Evolutionary conservation across 1,284 basidiomycete genomes (phyloP), one percentile per base, ranked within the genome.

Genomic region (Ustilago crameri): DNA sequence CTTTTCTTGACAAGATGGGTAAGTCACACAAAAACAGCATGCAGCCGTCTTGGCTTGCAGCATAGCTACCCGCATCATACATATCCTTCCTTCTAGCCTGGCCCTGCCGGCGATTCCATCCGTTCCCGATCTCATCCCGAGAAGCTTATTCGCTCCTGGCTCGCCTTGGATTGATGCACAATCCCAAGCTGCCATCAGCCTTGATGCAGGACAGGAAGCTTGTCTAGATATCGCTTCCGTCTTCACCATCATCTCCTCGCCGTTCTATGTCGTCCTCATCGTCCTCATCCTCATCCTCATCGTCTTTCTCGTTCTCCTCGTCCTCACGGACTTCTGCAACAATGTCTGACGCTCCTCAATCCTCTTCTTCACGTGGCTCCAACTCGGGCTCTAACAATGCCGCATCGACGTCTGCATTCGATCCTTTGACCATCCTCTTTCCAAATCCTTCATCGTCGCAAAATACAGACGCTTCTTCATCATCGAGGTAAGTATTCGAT

Each of bases 311-410:
- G n/a, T n/a, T n/a, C n/a, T n/a, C n/a, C n/a, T n/a, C 32, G 15
- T 34, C 32, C 15, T 34, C 32, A 34, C 32, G 9, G 8, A 27
- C 51, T 18, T 37, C 53, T 20, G 38, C 56, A 26, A 70, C 51
- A 38, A 70, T 70, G 67, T 56, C 67, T 70, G 67, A 64, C 60
- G 34, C 64, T 14, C 40, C 53, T 45, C 47, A 32, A 51, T 26
- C 53, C 40, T 53, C 64, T 53, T 15, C 5, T 37, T n/a, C 35
- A 17, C n/a, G 14, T 15, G 14, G 14, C n/a, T 37, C 35, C 15
- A 37, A 37, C n/a, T 17, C 35, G 35, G 35, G 35, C 15, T 14
- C 14, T 17, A 17, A 37, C 35, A 30, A 30, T 30, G 35, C 40
- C 15, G 27, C 47, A 5, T 27, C 51, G 5, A 23, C 53, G 14